Percentiles rank a stretch among this genome's conserved stretches.
phyloP scores from a whole-genome alignment of 2,329 filamentous ascomycete genomes.

The Cladosporium sp. region DNA sequence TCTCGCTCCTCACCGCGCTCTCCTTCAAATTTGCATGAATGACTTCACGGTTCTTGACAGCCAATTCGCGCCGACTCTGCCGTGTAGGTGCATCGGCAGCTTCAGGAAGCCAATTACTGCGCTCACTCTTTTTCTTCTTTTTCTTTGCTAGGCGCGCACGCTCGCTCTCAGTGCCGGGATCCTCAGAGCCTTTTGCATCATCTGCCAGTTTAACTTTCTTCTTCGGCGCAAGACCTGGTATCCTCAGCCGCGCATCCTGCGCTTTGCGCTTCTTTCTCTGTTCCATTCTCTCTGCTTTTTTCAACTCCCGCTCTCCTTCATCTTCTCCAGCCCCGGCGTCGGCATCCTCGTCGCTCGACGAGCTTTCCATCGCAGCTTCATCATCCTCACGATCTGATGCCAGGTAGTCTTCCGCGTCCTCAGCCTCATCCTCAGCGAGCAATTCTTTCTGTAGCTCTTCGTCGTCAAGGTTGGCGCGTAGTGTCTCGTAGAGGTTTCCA shows the following conservation, averaged over 20 bases:
- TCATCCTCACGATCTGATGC: slow-evolving; percentile 51
- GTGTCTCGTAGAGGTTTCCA: slow-evolving; percentile 77
- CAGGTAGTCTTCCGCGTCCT: slow-evolving; percentile 42
- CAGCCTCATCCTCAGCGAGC: slow-evolving; percentile 54
- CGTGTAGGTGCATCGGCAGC: slow-evolving; percentile 62
- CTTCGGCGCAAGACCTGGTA: slow-evolving; percentile 55
- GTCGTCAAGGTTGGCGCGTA: slow-evolving; percentile 62
- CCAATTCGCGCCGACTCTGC: slow-evolving; percentile 63
- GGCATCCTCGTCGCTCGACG: slow-evolving; percentile 73
- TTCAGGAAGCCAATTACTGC: slow-evolving; percentile 68
- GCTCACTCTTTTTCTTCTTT: slow-evolving; percentile 74
- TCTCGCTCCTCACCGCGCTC: slow-evolving; percentile 68
- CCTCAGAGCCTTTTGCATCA: slow-evolving; percentile 36
- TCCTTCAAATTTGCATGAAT: slow-evolving; percentile 71
- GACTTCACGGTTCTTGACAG: slow-evolving; percentile 59
- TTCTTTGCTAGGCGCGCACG: slow-evolving; percentile 40
- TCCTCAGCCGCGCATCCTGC: slow-evolving; percentile 68
- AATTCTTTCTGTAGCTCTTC: slow-evolving; percentile 44
- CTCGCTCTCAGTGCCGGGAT: slow-evolving; percentile 22
- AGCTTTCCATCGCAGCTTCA: slow-evolving; percentile 77
- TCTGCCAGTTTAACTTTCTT: slow-evolving; percentile 58
- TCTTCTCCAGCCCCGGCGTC: slow-evolving; percentile 64
- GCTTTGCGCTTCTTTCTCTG: slow-evolving; percentile 79
- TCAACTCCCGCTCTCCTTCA: slow-evolving; percentile 83
- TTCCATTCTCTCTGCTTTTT: slow-evolving; percentile 71